A percentile compares a stretch with the other conserved stretches of the same genome.
phyloP scores from a whole-genome alignment of 257 asterid species.

The Parsonsia alboflavescens region DNA sequence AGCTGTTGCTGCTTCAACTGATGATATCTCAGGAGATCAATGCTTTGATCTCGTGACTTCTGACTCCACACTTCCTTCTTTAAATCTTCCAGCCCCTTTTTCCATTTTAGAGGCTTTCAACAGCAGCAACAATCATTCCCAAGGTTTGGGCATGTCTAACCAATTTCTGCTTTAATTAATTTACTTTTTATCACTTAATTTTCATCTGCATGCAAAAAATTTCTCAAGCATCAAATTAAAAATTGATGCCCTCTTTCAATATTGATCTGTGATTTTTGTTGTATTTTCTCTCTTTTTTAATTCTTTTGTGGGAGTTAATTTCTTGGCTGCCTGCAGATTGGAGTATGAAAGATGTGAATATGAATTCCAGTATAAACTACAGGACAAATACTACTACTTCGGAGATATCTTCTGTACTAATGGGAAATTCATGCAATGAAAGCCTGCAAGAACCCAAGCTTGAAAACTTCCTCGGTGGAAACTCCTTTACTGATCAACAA shows the following conservation, averaged over 20 bases:
- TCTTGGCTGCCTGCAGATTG: conserved; percentile 56
- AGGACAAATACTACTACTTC: conserved; percentile 21
- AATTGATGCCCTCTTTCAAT: too few species aligned
- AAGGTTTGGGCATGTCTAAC: conserved; percentile 31
- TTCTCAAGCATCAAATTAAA: too few species aligned
- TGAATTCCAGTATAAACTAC: conserved; percentile 20
- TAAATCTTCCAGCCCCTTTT: conserved; percentile 40
- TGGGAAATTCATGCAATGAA: conserved; percentile 35
- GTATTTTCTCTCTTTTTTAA: neutral
- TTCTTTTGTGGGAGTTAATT: neutral
- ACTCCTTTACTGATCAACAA: conserved; percentile 22
- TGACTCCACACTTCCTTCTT: conserved; percentile 43
- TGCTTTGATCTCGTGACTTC: conserved; percentile 47
- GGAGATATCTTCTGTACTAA: conserved; percentile 14
- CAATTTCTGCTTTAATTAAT: too few species aligned
- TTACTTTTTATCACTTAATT: neutral
- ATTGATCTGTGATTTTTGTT: neutral
- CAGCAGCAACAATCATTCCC: conserved; percentile 35
- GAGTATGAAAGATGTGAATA: conserved; percentile 37
- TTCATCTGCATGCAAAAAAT: neutral
- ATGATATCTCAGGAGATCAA: conserved; percentile 15
- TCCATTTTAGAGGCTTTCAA: conserved; percentile 50
- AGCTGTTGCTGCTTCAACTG: neutral
- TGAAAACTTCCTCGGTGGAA: conserved; percentile 55
- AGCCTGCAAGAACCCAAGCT: conserved; percentile 44